Evolutionary conservation across 192 early-diverging fungal species (phyloP).

Genomic region (Coemansia sp.): DNA sequence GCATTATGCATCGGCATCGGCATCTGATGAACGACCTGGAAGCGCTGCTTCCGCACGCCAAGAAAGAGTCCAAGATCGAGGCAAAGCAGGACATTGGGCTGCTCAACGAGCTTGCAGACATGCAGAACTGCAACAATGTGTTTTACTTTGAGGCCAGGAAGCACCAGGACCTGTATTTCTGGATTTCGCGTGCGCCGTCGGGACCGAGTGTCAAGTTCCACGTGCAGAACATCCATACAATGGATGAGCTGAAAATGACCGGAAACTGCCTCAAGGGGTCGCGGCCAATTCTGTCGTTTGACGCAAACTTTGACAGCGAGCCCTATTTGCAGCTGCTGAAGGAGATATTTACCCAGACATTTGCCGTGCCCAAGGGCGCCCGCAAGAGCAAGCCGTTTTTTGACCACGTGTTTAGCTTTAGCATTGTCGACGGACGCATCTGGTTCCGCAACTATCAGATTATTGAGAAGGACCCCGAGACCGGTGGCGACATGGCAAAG

Average conservation of each 20-base stretch:
- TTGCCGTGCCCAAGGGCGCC: slow-evolving; percentile 85
- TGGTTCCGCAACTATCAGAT: slow-evolving; percentile 99
- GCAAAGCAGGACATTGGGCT: slow-evolving; percentile 84
- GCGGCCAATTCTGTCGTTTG: slow-evolving; percentile 93
- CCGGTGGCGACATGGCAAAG: slow-evolving; percentile 58
- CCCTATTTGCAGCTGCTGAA: slow-evolving; percentile 89
- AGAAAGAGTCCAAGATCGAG: slow-evolving; percentile 96
- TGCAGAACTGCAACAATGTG: slow-evolving; percentile 98
- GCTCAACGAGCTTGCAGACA: slow-evolving; percentile 93
- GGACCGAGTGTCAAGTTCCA: slow-evolving; percentile 95
- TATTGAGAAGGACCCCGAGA: slow-evolving; percentile 67
- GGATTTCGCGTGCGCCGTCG: slow-evolving; percentile 93
- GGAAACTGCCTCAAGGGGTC: slow-evolving; percentile 98
- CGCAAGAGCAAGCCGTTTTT: slow-evolving; percentile 95
- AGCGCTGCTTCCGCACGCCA: slow-evolving; percentile 88
- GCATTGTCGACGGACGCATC: slow-evolving; percentile 82
- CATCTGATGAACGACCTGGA: slow-evolving; percentile 91
- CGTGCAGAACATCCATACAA: slow-evolving; percentile 97
- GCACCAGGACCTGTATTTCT: slow-evolving; percentile 92
- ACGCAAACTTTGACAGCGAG: slow-evolving; percentile 84
- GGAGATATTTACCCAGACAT: slow-evolving; percentile 92
- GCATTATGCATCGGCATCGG: slow-evolving; percentile 82
- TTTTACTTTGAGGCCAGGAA: slow-evolving; percentile 95
- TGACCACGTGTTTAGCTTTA: slow-evolving; percentile 92
- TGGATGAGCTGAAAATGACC: slow-evolving; percentile 98